Base-by-base conservation (phyloP, 768 basidiomycete genomes). In the Tulasnella calospora region DNA sequence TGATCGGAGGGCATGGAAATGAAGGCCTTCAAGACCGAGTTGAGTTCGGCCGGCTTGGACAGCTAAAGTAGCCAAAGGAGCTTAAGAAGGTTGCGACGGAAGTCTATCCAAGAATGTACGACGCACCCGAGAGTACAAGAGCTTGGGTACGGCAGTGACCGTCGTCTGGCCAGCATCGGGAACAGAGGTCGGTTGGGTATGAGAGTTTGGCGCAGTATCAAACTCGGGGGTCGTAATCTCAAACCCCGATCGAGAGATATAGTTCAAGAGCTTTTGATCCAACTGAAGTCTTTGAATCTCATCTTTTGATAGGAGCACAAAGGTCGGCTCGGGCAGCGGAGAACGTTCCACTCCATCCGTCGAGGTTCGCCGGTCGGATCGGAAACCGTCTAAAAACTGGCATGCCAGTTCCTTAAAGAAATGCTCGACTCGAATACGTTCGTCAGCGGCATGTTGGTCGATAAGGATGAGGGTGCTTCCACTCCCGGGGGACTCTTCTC, bases 371-470 rank as follows among this genome's bases (percentile, higher is more conserved):
- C 51, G 21, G 74, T 61, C 35, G n/a, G 55, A 57, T 57, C 55
- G 55, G 71, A 41, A n/a, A 46, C 44, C 38, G 38, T 19, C 23
- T 5, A 76, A 40, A 30, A 76, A 76, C 55, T 61, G 33, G 36
- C 21, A 1, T 33, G 51, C 51, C 6, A 76, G 61, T 36, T 90
- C 89, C 80, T 87, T 88, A 81, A 97, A 87, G 83, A 94, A 92
- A 36, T 86, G 85, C 85, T 99, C 98, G 79, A 99, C 94, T 30
- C 96, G 90, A 69, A 98, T 86, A 30, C 98, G 91, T 84, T 99
- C 98, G 83, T 98, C 95, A n/a, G 96, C 97, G 17, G 98, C 98
- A 83, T 99, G 98, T 84, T 99, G 98, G 85, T 99, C 98, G 71
- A 99, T 88, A 74, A 99, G 87, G 41, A 97, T 86, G 40, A 99